Base-by-base conservation (phyloP, 192 early-diverging fungal species). In the Endogone sp. region DNA sequence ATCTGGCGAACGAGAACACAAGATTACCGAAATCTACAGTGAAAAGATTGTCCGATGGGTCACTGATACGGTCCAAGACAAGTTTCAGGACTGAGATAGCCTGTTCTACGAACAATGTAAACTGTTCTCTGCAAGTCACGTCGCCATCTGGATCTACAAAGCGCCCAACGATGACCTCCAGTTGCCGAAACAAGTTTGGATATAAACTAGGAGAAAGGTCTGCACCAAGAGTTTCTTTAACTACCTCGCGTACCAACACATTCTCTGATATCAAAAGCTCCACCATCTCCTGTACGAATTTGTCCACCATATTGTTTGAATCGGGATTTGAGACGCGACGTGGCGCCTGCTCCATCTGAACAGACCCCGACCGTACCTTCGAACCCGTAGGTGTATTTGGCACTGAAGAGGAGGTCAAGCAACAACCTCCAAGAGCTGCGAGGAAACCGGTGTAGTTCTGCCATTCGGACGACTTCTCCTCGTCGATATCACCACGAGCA, bases 401-500 rank as follows among this genome's bases (percentile, higher is more conserved):
- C 20, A 28, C 22, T 6, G 59, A 2, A 55, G 27, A 21, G 21
- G 22, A 29, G 9, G 56, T 57, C 11, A 62, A 28, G 58, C 89
- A 92, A n/a, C 85, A 83, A 2, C 92, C 93, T 55, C 90, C 93
- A 20, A 93, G 69, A 20, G 93, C 88, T 49, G 89, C 90, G 24
- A 94, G 79, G 70, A 94, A 95, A 2, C 92, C 91, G 4, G 91
- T 91, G 72, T 92, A 92, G 65, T 93, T 91, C 62, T 85, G 80
- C 90, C 94, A 92, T 58, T 93, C 90, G 8, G 86, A 73, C 16
- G 74, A 72, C 23, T 72, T 76, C 23, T 82, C 71, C 55, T 79
- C 81, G 24, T 77, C 63, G 29, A 63, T 76, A 60, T 78, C 73
- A 64, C 72, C 76, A 81, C 31, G 71, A 69, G n/a, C 69, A 29